A percentile compares a stretch with the other conserved stretches of the same genome.
Conservation (phyloP, 2,329 filamentous ascomycete species). For the Gyromitra esculenta region DNA sequence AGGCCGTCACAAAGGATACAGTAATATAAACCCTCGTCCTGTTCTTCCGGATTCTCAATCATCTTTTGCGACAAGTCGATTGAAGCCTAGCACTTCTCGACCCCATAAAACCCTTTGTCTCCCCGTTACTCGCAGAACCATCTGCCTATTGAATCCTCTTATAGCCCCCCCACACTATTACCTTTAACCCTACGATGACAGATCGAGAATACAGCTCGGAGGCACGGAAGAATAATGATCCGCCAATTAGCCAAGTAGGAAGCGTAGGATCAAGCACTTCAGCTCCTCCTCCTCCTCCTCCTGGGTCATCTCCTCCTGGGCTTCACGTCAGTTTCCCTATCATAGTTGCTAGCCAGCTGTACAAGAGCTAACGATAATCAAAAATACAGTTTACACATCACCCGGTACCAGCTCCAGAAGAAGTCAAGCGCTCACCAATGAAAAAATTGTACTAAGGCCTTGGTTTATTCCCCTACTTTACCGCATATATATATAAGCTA, state of each 20-base stretch:
- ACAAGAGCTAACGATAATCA: constrained; percentile 12
- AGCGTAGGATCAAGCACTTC: constrained; percentile 26
- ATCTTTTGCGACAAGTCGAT: constrained; percentile 16
- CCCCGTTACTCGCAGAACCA: background rate
- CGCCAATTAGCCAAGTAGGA: constrained; percentile 45
- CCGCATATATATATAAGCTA: background rate
- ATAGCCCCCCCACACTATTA: constrained; percentile 1
- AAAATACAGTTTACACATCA: constrained; percentile 32
- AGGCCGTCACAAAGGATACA: background rate
- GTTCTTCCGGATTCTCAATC: constrained; percentile 8
- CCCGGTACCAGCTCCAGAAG: constrained; percentile 30
- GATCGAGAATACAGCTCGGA: constrained; percentile 42
- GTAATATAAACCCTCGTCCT: constrained; percentile 43
- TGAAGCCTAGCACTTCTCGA: constrained; percentile 7
- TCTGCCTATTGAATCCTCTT: background rate
- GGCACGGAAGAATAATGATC: constrained; percentile 49
- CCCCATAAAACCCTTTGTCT: background rate
- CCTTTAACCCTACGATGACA: constrained; percentile 20
- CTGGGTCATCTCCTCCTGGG: constrained; percentile 41
- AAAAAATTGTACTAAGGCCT: constrained; percentile 43
- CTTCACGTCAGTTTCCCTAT: constrained; percentile 40
- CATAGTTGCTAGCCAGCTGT: background rate
- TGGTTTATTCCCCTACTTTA: background rate
- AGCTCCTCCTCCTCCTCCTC: constrained; percentile 22
- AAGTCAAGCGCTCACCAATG: constrained; percentile 44